phyloP scores from a whole-genome alignment of 2,329 filamentous ascomycete genomes.

The Exserohilum rostratum region DNA sequence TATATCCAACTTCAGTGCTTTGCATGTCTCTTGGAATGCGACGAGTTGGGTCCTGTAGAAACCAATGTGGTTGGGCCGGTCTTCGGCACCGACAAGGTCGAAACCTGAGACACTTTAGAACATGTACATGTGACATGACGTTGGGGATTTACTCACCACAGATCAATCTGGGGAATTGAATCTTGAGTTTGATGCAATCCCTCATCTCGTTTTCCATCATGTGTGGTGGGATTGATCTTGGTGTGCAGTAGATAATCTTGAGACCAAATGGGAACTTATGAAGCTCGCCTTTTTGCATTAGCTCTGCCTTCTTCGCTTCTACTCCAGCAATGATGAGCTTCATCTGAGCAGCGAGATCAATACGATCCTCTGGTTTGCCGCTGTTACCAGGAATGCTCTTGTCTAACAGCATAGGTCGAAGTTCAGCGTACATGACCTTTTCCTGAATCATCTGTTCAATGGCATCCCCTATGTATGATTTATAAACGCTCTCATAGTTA shows the following conservation, averaged over 20 bases:
- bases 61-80: slow-evolving; percentile 65
- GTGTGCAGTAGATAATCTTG: slow-evolving; percentile 75
- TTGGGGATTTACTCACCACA: slow-evolving; percentile 59
- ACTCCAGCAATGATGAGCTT: slow-evolving; percentile 54
- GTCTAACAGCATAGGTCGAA: slow-evolving; percentile 71
- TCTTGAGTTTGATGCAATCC: slow-evolving; percentile 68
- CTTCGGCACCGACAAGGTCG: slow-evolving; percentile 71
- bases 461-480: slow-evolving; percentile 64
- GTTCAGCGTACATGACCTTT: slow-evolving; percentile 73
- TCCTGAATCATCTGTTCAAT: slow-evolving; percentile 68
- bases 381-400: slow-evolving; percentile 68
- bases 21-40: slow-evolving; percentile 62
- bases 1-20: slow-evolving; percentile 58
- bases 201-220: slow-evolving; percentile 61
- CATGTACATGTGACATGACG: background rate
- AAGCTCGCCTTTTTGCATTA: slow-evolving; percentile 45
- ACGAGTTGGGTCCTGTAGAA: slow-evolving; percentile 64
- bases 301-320: slow-evolving; percentile 53
- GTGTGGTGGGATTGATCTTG: slow-evolving; percentile 61
- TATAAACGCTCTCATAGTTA: slow-evolving; percentile 69
- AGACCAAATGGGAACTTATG: slow-evolving; percentile 65
- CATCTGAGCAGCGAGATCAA: slow-evolving; percentile 67
- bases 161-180: slow-evolving; percentile 62
- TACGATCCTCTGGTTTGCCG: slow-evolving; percentile 52
- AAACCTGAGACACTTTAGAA: slow-evolving; percentile 57